A percentile compares a stretch with the other conserved stretches of the same genome.
phyloP scores from a whole-genome alignment of 1,139 yeast genomes.

The Debaryomyces coudertii region DNA sequence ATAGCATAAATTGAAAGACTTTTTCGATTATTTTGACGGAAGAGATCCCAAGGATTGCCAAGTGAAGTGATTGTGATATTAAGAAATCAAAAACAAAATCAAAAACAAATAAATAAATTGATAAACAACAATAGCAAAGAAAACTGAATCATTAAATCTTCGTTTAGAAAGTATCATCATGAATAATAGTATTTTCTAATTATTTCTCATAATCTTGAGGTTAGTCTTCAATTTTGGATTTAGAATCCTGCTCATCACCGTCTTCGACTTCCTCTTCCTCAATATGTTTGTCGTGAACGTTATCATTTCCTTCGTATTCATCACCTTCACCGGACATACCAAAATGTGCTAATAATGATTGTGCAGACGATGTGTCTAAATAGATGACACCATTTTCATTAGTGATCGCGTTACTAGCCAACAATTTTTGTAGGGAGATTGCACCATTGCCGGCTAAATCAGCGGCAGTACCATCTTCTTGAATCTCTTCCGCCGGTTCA shows the following conservation, averaged over 20 bases:
- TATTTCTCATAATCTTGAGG: conserved; percentile 2
- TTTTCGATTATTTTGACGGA: background rate
- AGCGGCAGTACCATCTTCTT: conserved; percentile 21
- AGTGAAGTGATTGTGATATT: background rate
- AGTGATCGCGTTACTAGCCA: conserved; percentile 55
- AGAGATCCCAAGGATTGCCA: background rate
- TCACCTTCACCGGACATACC: conserved; percentile 42
- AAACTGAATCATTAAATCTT: conserved; percentile 3
- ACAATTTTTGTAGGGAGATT: conserved; percentile 54
- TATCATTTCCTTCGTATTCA: conserved; percentile 26
- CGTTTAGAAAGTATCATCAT: conserved; percentile 6
- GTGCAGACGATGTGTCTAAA: conserved; percentile 53
- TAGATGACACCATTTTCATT: conserved; percentile 61
- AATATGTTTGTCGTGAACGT: conserved; percentile 27
- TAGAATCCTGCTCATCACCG: conserved; percentile 11
- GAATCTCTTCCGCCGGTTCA: conserved; percentile 29
- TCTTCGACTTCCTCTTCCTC: conserved; percentile 29
- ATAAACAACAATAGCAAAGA: conserved; percentile 3
- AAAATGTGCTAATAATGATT: conserved; percentile 52
- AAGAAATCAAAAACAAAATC: background rate
- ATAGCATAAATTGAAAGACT: background rate
- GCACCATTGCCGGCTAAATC: conserved; percentile 41
- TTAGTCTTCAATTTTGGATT: conserved; percentile 7
- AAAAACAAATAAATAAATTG: conserved; percentile 4
- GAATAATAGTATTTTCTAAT: background rate